Percentiles rank a stretch among this genome's conserved stretches.
These are phyloP conservation scores for Huntiella moniliformis DNA, from an alignment of 2,329 filamentous ascomycete genomes.

Conservation along the genomic window DNA sequence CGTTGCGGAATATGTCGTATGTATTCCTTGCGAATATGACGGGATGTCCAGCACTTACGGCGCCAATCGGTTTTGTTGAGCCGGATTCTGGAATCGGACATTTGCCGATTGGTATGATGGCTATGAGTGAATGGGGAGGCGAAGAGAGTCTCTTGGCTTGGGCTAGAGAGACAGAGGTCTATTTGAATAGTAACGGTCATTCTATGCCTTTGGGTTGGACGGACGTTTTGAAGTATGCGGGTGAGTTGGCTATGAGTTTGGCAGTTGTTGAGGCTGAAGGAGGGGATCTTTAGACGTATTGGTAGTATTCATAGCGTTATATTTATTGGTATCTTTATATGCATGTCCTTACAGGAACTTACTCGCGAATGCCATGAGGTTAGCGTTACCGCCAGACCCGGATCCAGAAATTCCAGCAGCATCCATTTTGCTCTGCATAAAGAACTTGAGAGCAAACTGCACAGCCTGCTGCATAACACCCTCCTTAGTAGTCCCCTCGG, in stretches of 20 bases:
- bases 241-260: conserved; percentile 7
- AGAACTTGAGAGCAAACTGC: conserved; percentile 81
- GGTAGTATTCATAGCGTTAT: not conserved
- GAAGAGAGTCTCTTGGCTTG: conserved; percentile 45
- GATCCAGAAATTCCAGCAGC: conserved; percentile 13
- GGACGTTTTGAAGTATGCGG: conserved; percentile 30
- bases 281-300: not conserved
- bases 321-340: not conserved
- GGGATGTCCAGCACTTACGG: conserved; percentile 56
- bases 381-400: conserved; percentile 26
- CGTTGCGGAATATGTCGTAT: conserved; percentile 67
- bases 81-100: conserved; percentile 36
- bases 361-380: conserved; percentile 27
- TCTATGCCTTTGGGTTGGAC: conserved; percentile 35
- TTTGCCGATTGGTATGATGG: conserved; percentile 43
- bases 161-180: conserved; percentile 37
- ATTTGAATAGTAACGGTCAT: conserved; percentile 34
- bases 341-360: conserved; percentile 24
- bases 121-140: conserved; percentile 46
- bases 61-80: conserved; percentile 55
- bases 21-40: conserved; percentile 70
- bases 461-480: conserved; percentile 60
- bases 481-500: conserved; percentile 53
- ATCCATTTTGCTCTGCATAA: conserved; percentile 46
- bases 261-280: not conserved